These are phyloP conservation scores for Sporothrix humicola DNA, from an alignment of 2,329 filamentous ascomycete species.

Conservation along the genomic window DNA sequence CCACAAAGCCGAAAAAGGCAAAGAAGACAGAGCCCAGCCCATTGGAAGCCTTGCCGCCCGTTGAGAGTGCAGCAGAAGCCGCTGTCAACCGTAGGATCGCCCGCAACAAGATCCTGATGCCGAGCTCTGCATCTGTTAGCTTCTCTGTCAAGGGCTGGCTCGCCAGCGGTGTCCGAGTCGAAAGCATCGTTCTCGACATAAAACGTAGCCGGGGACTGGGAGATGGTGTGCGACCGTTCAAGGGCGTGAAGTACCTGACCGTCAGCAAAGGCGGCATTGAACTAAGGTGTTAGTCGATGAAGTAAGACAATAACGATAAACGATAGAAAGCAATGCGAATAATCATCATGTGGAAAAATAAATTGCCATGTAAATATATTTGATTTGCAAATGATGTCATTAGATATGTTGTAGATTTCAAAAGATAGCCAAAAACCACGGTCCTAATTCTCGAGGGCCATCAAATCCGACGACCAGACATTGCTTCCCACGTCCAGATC, in stretches of 20 bases:
- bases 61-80: conserved; percentile 39
- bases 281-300: conserved; percentile 58
- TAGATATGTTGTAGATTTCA: conserved; percentile 1
- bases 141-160: conserved; percentile 73
- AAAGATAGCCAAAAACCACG: no score
- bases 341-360: no score
- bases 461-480: conserved; percentile 38
- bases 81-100: conserved; percentile 56
- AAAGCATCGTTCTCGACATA: conserved; percentile 71
- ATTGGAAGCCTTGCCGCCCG: not conserved
- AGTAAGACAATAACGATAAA: not conserved
- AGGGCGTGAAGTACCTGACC: conserved; percentile 96
- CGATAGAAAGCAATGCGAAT: not conserved
- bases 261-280: conserved; percentile 69
- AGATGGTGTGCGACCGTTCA: conserved; percentile 90
- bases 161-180: conserved; percentile 69
- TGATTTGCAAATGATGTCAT: not conserved
- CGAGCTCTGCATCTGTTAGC: conserved; percentile 75
- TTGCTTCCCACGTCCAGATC: conserved; percentile 32
- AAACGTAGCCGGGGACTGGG: conserved; percentile 84
- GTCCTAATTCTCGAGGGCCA: conserved; percentile 28
- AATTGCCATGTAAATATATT: not conserved
- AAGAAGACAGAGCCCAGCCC: not conserved
- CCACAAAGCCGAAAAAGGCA: conserved; percentile 10
- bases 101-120: conserved; percentile 79